Evolutionary conservation across 2,329 filamentous ascomycete genomes (phyloP), one percentile per base, ranked within the genome.

Genomic region (Trichoderma atroviride): DNA sequence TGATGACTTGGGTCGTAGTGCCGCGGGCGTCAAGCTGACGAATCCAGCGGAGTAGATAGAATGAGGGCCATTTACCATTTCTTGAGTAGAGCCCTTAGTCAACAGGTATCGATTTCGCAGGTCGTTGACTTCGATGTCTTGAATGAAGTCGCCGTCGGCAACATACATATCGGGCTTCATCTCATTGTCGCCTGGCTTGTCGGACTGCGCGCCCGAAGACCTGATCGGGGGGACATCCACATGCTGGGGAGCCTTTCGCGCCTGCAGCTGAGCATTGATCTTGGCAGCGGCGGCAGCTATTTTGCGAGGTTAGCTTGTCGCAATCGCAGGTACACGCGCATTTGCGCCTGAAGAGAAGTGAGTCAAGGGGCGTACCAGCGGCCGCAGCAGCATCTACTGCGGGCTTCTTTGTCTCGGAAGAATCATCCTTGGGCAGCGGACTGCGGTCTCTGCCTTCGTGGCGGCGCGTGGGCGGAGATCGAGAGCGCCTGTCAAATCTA

Each of bases 61-160:
- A 67, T 73, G 75, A 88, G 87, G 82, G 82, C 91, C 27, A 94
- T 91, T 97, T 97, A 99, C 96, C 95, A 96, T 97, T 89, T 97
- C 97, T 86, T 98, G 96, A 74, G 94, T 97, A 76, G 93, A 92
- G 77, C 94, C 94, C 85, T 97, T 98, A 73, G 95, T 99, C 83
- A 99, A 87, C 80, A 94, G 91, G 81, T 99, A 99, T 76, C 95
- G 92, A 80, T 98, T 99, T 73, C 95, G 91, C 77, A 98, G 83
- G 81, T 98, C 95, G 81, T 99, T 99, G 84, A 99, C 93, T 84
- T 98, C 96, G 78, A 99, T 97, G 78, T 99, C 96, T 81, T 96
- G 96, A 83, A 99, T 98, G 80, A 92, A 98, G 82, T 99, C 96
- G 76, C 96, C 96, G 79, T 98, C 96, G 71, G 94, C 92, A 75